Base-by-base conservation (phyloP, 2,329 filamentous ascomycete species). In the Colletotrichum siamense region DNA sequence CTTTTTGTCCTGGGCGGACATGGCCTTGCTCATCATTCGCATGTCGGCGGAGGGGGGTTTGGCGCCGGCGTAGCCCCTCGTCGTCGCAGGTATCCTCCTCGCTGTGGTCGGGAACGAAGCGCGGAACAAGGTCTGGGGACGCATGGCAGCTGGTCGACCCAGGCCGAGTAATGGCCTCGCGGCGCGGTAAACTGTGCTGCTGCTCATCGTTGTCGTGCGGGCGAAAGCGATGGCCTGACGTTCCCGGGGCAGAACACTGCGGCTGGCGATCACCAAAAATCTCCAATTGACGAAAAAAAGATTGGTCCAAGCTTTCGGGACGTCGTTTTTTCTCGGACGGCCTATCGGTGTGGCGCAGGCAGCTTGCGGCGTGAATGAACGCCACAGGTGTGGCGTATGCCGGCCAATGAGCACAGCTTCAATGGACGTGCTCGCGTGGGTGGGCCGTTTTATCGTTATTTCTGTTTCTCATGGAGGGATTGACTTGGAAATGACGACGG, bases 101-200 rank as follows among this genome's bases (percentile, higher is more conserved):
- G 69, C 39, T 3, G 64, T 62, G 36, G 68, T 32, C 26, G 63
- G 69, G 32, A n/a, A 57, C 22, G 18, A 57, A 16, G 22, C 55
- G 26, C 59, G 61, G 57, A 49, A 9, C 34, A 74, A 61, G 7
- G 67, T 49, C 61, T 39, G 52, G 8, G 69, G 73, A 57, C 55
- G 57, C 34, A 62, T 52, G 57, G 63, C 69, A 39, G 22, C 55
- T 15, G 59, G 8, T 24, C 67, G 59, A 66, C 52, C 39, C 44
- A 69, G 30, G 69, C 72, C 77, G 72, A 75, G 65, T 9, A 77
- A 55, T 49, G 76, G 66, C 66, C 75, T 72, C 69, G 65, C 69
- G 32, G 66, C 55, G 55, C 72, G 75, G 62, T 68, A 77, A 69
- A 77, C 73, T 28, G 24, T 66, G 22, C 16, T 28, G 18, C 12